phyloP scores from a whole-genome alignment of 2,329 filamentous ascomycete genomes.

The Fusarium bactridioides region DNA sequence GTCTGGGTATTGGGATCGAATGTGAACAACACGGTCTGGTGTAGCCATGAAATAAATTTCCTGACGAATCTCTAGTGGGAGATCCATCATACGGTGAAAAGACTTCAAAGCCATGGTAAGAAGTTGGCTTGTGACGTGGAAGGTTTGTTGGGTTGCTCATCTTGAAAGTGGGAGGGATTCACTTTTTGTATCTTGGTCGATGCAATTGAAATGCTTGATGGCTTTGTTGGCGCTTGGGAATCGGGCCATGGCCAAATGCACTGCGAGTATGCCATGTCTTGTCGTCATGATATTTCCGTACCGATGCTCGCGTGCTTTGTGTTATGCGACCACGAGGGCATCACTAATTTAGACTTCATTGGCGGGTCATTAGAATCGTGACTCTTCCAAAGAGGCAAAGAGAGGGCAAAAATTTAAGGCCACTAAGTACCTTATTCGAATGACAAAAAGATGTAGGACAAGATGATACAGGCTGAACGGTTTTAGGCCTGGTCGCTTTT shows the following conservation, averaged over 20 bases:
- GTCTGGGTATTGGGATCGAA: not conserved
- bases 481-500: too few relatives aligned
- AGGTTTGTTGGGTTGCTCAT: not conserved
- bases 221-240: not conserved
- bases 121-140: not conserved
- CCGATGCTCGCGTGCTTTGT: not conserved
- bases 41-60: not conserved
- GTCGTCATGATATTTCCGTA: not conserved
- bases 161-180: not conserved
- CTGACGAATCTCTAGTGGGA: not conserved
- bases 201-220: not conserved
- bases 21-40: not conserved
- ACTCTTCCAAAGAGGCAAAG: too few relatives aligned
- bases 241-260: not conserved
- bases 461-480: not conserved
- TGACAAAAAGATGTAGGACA: not conserved
- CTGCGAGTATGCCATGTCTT: too few relatives aligned
- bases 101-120: not conserved
- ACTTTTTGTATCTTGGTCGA: not conserved
- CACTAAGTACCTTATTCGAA: too few relatives aligned
- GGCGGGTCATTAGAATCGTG: not conserved
- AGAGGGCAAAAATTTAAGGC: not conserved
- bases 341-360: not conserved
- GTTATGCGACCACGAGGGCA: not conserved
- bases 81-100: not conserved